Conservation (phyloP, 2,329 filamentous ascomycete genomes). For the Fusarium sp. region DNA sequence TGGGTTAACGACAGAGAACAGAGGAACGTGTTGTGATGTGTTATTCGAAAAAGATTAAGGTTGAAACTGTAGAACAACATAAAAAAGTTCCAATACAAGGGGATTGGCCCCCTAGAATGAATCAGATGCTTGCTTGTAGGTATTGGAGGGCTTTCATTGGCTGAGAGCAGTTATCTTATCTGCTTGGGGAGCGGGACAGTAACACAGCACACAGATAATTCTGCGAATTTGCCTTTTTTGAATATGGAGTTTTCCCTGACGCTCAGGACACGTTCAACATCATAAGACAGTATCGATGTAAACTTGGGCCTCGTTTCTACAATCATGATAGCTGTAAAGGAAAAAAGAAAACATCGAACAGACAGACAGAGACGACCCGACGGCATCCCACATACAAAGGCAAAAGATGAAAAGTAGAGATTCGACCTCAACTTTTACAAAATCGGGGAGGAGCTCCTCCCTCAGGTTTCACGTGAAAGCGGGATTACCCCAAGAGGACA, state of each 20-base stretch:
- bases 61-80: neutral
- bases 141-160: constrained; percentile 18
- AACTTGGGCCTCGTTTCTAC: neutral
- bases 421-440: constrained; percentile 10
- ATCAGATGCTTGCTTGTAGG: neutral
- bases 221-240: constrained; percentile 12
- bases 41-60: neutral
- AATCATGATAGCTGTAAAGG: neutral
- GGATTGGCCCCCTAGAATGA: constrained; percentile 5
- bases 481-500: constrained; percentile 9
- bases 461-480: constrained; percentile 33
- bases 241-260: neutral
- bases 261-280: neutral
- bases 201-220: constrained; percentile 20
- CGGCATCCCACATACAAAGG: neutral
- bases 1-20: neutral
- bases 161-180: constrained; percentile 20
- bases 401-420: constrained; percentile 32
- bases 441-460: constrained; percentile 18
- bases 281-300: neutral
- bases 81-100: neutral
- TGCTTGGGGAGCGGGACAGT: neutral
- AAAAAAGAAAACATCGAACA: neutral
- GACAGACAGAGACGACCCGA: neutral
- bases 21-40: constrained; percentile 7